Evolutionary conservation across 768 basidiomycete genomes (phyloP).

Genomic region (Russula foetens): DNA sequence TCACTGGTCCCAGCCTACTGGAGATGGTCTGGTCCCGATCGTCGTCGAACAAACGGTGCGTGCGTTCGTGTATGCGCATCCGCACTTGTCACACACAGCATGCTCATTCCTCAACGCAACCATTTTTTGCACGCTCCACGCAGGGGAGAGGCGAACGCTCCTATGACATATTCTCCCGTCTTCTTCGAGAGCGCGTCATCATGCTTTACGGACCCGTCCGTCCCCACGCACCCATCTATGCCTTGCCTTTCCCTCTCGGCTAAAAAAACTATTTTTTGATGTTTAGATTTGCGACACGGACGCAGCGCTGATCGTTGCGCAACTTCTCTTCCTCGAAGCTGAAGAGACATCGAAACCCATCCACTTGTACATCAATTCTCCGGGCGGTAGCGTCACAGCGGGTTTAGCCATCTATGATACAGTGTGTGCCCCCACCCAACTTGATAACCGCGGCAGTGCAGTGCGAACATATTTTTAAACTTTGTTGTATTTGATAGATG

Average conservation of each 20-base stretch:
- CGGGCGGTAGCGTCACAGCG: conserved; percentile 92
- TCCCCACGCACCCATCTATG: conserved; percentile 9
- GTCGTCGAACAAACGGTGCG: conserved; percentile 88
- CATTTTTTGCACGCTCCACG: neutral
- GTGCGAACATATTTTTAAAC: neutral
- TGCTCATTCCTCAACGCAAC: conserved; percentile 1
- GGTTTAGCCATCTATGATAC: conserved; percentile 98
- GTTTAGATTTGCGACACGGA: conserved; percentile 81
- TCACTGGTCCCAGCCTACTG: conserved; percentile 33
- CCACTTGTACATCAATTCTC: conserved; percentile 94
- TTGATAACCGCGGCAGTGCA: neutral
- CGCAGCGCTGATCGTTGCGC: conserved; percentile 82
- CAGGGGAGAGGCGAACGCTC: conserved; percentile 83
- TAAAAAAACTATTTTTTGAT: no score
- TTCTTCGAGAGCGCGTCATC: conserved; percentile 88
- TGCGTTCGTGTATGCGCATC: neutral
- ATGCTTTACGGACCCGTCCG: conserved; percentile 90
- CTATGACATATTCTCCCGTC: conserved; percentile 93
- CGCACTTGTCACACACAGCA: neutral
- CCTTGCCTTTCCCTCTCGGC: neutral
- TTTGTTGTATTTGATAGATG: conserved; percentile 19
- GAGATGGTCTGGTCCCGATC: conserved; percentile 71
- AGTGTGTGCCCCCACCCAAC: conserved; percentile 37
- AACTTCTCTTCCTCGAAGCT: conserved; percentile 91
- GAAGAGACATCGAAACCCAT: conserved; percentile 93